Evolutionary conservation across 805 yeast species (phyloP).

Genomic region (Pichia eremophila): DNA sequence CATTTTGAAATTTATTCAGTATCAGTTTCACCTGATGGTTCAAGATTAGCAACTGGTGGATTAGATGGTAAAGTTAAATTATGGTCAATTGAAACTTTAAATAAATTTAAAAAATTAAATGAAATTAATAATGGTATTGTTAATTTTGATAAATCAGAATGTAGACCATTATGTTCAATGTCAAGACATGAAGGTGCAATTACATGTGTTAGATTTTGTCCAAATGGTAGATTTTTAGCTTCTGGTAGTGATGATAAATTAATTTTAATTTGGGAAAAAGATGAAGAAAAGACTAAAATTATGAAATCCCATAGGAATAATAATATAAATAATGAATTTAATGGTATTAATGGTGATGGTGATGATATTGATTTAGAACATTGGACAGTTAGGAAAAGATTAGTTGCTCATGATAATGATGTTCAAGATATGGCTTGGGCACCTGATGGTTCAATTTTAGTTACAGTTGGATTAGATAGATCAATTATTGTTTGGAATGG

Average conservation of each 20-base stretch:
- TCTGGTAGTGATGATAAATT: constrained; percentile 94
- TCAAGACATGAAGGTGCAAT: constrained; percentile 95
- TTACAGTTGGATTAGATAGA: constrained; percentile 90
- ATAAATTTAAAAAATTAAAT: constrained; percentile 27
- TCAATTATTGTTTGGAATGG: constrained; percentile 94
- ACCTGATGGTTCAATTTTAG: constrained; percentile 83
- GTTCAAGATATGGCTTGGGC: constrained; percentile 98
- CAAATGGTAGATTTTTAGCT: constrained; percentile 84
- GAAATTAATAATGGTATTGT: constrained; percentile 9
- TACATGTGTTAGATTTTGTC: constrained; percentile 86
- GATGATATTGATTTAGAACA: constrained; percentile 71
- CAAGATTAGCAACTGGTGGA: constrained; percentile 88
- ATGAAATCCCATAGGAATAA: constrained; percentile 20
- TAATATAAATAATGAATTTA: not conserved
- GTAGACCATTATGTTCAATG: constrained; percentile 77
- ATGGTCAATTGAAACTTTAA: constrained; percentile 63
- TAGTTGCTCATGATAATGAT: constrained; percentile 96
- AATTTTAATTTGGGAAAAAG: constrained; percentile 85
- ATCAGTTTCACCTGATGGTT: constrained; percentile 71
- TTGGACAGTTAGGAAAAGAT: constrained; percentile 87
- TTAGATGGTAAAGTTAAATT: constrained; percentile 84
- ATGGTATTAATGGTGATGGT: constrained; percentile 39
- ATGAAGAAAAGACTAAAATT: constrained; percentile 52
- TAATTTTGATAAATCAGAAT: constrained; percentile 20
- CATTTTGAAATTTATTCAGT: constrained; percentile 81